Evolutionary conservation across 139 green algal genomes (phyloP).

Genomic region (Chlorella sorokiniana): DNA sequence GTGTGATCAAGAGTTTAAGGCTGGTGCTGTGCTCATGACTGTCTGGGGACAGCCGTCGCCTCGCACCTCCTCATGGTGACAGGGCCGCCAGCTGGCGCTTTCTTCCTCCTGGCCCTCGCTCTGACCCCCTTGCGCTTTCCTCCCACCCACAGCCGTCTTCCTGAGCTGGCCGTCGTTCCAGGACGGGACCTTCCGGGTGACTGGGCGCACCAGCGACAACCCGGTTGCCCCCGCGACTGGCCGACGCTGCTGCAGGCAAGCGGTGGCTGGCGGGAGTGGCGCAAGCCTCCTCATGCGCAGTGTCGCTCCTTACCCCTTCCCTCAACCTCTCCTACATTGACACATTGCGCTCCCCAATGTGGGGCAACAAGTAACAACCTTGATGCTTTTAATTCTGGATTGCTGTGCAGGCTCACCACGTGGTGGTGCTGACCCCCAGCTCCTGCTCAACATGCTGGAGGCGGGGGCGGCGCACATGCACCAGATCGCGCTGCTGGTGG

Average conservation of each 20-base stretch:
- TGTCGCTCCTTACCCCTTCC: too few species aligned
- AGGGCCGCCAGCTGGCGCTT: too few species aligned
- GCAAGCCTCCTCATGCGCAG: too few species aligned
- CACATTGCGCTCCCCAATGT: too few species aligned
- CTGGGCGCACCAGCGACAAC: neutral
- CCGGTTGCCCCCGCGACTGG: neutral
- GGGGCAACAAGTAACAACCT: too few species aligned
- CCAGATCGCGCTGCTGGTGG: conserved; percentile 25
- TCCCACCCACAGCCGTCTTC: neutral
- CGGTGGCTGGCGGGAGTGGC: too few species aligned
- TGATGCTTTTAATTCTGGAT: neutral
- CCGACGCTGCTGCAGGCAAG: neutral
- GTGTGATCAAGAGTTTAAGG: neutral
- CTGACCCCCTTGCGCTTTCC: neutral
- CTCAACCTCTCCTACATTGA: too few species aligned
- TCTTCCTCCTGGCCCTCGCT: neutral
- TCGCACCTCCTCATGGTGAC: neutral
- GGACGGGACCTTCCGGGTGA: neutral
- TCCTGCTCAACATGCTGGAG: conserved; percentile 15
- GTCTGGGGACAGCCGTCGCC: neutral
- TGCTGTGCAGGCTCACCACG: conserved; percentile 8
- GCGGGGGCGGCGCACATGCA: neutral
- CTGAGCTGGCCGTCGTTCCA: neutral
- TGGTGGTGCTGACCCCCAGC: conserved; percentile 21
- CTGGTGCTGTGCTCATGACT: neutral